Conservation (phyloP, 225 moss, liverwort and hornwort genomes). For the Straminergon stramineum region DNA sequence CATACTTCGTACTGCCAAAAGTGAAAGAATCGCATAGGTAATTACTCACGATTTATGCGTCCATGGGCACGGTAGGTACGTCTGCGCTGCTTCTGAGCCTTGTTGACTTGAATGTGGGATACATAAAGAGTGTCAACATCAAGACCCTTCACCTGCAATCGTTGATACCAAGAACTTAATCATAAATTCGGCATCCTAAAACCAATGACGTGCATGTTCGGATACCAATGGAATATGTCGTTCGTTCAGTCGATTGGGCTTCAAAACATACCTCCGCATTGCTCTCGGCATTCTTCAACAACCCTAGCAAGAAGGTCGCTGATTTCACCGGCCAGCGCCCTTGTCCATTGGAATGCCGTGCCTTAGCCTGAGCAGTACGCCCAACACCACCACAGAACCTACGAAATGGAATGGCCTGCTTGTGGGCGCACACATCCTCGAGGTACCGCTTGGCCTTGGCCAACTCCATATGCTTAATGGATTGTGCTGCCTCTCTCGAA, state of each 20-base stretch:
- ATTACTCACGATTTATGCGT: constrained; percentile 39
- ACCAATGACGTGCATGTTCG: not conserved
- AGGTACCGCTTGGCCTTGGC: constrained; percentile 46
- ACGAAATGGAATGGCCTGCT: constrained; percentile 77
- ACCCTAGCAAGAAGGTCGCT: constrained; percentile 20
- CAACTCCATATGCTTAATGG: constrained; percentile 38
- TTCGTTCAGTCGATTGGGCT: not conserved
- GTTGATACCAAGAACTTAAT: not conserved
- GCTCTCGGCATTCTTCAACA: constrained; percentile 75
- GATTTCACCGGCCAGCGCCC: constrained; percentile 29
- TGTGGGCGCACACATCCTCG: constrained; percentile 74
- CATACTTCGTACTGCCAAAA: not conserved
- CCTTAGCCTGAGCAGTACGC: constrained; percentile 76
- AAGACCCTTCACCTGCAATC: constrained; percentile 40
- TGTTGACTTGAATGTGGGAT: constrained; percentile 53
- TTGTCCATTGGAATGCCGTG: constrained; percentile 50
- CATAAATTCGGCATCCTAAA: not conserved
- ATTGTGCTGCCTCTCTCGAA: constrained; percentile 42
- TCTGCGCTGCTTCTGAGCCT: constrained; percentile 44
- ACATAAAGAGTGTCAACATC: constrained; percentile 38
- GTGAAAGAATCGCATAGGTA: too few relatives aligned
- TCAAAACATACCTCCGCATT: constrained; percentile 57
- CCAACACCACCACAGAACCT: constrained; percentile 78
- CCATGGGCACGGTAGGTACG: constrained; percentile 55
- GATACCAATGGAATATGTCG: not conserved